A percentile compares a stretch with the other conserved stretches of the same genome.
Evolutionary conservation across 305 asterid species (phyloP).

Genomic region (Fraxinus baroniana): DNA sequence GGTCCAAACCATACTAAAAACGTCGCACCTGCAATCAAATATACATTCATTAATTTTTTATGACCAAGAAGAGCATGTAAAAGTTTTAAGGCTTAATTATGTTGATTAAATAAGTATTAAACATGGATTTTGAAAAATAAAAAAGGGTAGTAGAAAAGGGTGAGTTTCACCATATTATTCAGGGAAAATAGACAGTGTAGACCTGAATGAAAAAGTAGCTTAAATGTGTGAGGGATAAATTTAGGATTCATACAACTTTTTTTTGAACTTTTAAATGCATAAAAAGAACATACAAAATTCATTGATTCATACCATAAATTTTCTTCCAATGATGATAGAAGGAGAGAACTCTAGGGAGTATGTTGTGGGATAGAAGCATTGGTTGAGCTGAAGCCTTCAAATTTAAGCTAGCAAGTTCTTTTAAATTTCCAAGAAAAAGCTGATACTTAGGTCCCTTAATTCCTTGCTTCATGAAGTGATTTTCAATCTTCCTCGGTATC

Average conservation of each 20-base stretch:
- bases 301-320: constrained; percentile 54
- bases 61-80: constrained; percentile 22
- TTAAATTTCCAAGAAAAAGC: constrained; percentile 73
- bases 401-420: constrained; percentile 64
- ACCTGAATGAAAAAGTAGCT: constrained; percentile 32
- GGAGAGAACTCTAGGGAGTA: constrained; percentile 88
- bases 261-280: not conserved
- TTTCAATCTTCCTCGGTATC: constrained; percentile 63
- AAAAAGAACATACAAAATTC: not conserved
- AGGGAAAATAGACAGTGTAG: constrained; percentile 59
- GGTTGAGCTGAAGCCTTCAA: constrained; percentile 60
- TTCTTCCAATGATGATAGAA: constrained; percentile 96
- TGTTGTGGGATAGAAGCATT: constrained; percentile 73
- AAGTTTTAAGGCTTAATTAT: not conserved
- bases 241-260: not conserved
- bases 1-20: constrained; percentile 93
- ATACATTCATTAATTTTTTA: not conserved
- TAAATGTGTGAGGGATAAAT: not conserved
- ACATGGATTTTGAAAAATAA: constrained; percentile 22
- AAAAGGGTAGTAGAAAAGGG: constrained; percentile 28
- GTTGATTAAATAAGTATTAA: too few relatives aligned
- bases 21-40: constrained; percentile 53
- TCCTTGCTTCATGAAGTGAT: constrained; percentile 72
- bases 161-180: constrained; percentile 38
- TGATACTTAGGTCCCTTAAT: constrained; percentile 76